Conservation (phyloP, 108 stramenopile genomes). For the Skeletonema marinoi region DNA sequence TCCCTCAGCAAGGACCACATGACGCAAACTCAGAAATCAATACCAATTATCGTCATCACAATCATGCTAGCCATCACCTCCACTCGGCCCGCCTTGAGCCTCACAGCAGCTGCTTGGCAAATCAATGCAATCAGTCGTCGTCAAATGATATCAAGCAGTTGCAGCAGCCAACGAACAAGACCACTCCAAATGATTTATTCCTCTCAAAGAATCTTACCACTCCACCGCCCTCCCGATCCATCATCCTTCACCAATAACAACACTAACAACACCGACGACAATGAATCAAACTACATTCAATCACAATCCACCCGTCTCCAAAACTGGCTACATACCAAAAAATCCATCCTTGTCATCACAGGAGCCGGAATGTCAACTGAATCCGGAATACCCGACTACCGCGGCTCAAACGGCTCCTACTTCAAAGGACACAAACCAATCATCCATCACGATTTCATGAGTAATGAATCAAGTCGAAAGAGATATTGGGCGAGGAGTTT, state of each 20-base stretch:
- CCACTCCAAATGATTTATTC: constrained; percentile 15
- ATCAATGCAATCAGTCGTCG: too few relatives aligned
- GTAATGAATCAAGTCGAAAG: constrained; percentile 57
- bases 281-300: constrained; percentile 1
- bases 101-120: background rate
- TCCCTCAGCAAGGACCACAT: too few relatives aligned
- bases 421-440: constrained; percentile 95
- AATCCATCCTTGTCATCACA: constrained; percentile 73
- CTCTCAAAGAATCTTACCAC: constrained; percentile 31
- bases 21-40: background rate
- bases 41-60: background rate
- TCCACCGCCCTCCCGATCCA: constrained; percentile 44
- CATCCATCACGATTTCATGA: constrained; percentile 93
- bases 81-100: background rate
- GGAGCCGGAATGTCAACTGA: constrained; percentile 97
- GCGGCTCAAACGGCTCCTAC: constrained; percentile 94
- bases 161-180: background rate
- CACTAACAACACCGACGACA: background rate
- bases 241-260: too few relatives aligned
- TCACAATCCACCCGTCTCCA: constrained; percentile 8
- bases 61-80: background rate
- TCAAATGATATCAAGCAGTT: too few relatives aligned
- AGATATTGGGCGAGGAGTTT: constrained; percentile 97
- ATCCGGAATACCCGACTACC: constrained; percentile 97
- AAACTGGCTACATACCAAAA: constrained; percentile 61